These are phyloP conservation scores for Fusarium praegraminearum DNA, from an alignment of 2,329 filamentous ascomycete genomes.

Conservation along the genomic window DNA sequence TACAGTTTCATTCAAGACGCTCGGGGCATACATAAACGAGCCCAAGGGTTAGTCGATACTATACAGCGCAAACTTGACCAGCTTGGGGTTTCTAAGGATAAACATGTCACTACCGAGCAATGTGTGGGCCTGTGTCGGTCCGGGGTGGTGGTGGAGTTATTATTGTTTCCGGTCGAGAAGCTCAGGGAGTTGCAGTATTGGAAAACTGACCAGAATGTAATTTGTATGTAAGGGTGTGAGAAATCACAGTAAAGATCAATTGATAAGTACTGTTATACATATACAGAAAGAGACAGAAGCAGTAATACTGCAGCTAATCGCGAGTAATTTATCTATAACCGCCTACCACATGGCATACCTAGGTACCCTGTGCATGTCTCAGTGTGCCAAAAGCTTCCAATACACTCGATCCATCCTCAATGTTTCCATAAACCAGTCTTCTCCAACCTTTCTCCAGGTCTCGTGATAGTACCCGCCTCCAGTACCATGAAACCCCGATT, in stretches of 20 bases:
- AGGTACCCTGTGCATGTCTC: no score
- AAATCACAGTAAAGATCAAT: not conserved
- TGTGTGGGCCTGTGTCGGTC: not conserved
- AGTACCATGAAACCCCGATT: slow-evolving; percentile 8
- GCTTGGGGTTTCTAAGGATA: not conserved
- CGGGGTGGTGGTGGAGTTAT: not conserved
- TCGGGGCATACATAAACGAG: not conserved
- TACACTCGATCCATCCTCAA: slow-evolving; percentile 34
- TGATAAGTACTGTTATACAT: not conserved
- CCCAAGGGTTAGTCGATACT: not conserved
- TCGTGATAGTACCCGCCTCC: slow-evolving; percentile 33
- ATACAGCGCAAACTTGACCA: not conserved
- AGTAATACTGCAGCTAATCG: no score
- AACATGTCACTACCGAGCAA: not conserved
- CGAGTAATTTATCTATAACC: no score
- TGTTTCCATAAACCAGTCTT: slow-evolving; percentile 31
- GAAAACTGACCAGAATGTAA: not conserved
- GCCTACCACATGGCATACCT: not conserved
- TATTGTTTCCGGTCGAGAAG: not conserved
- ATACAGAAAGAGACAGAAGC: not conserved
- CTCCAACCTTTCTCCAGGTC: slow-evolving; percentile 19
- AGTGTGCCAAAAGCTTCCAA: slow-evolving; percentile 15
- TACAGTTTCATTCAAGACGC: not conserved
- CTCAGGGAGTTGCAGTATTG: not conserved
- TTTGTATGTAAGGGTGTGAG: not conserved